Base-by-base conservation (phyloP, 176 grass and related monocot species). In the Oryza brachyantha region DNA sequence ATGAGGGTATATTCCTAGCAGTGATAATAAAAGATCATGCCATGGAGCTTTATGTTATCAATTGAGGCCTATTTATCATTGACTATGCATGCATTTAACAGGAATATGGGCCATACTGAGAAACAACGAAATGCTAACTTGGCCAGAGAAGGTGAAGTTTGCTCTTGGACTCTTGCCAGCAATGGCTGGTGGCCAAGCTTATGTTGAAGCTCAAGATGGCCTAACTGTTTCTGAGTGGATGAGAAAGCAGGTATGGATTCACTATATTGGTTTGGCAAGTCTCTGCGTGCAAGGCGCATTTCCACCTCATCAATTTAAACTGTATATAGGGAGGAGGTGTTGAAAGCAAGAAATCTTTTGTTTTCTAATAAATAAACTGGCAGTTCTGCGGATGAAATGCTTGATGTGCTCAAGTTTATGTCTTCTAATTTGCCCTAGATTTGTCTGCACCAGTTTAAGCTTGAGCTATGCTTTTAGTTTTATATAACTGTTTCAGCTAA, bases 101-200 rank as follows among this genome's bases (percentile, higher is more conserved):
- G 96, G 87, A 80, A 83, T 98, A 89, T 98, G 90, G 88, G 96
- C 96, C 41, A 97, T 97, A 79, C 84, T 98, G 79, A 87, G 70
- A 81, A 98, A 98, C 73, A 98, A 89, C 59, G 92, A 98, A 94
- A 94, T 98, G 92, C 88, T 98, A 85, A 94, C 92, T 55, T 98
- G 96, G 96, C 90, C 92, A 0, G 96, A 98, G 85, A 98, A 98
- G 81, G 87, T 94, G 41, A 92, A 86, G 80, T 98, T 98, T 98
- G 96, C 96, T 39, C 89, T 98, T 84, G 94, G 96, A 68, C 93
- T 98, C 89, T 74, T 98, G 68, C 96, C 96, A 61, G 96, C 92
- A 55, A 98, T 98, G 60, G 76, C 79, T 68, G 95, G 96, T 46
- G 96, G 96, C 17, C 96, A 98, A 89, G 71, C 92, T 86, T 97